phyloP scores from a whole-genome alignment of 2,329 filamentous ascomycete genomes.

The Colletotrichum cereale region DNA sequence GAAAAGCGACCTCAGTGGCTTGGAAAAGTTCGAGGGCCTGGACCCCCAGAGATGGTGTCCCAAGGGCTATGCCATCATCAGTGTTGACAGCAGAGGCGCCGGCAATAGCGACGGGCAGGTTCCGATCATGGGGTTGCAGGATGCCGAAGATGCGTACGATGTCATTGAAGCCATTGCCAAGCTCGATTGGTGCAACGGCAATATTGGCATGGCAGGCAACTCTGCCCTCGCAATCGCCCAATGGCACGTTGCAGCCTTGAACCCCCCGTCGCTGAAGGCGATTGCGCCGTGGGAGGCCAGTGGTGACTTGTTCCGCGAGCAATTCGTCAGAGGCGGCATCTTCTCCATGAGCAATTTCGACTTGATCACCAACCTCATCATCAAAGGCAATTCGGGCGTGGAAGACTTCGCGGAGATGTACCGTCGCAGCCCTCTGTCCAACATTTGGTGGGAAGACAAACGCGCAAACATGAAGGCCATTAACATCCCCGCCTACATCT shows the following conservation, averaged over 20 bases:
- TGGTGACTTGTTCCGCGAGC: slow-evolving; percentile 60
- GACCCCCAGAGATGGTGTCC: slow-evolving; percentile 47
- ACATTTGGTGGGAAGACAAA: slow-evolving; percentile 55
- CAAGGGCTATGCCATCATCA: slow-evolving; percentile 51
- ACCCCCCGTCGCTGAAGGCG: slow-evolving; percentile 42
- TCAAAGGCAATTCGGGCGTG: slow-evolving; percentile 50
- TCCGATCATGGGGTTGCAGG: slow-evolving; percentile 47
- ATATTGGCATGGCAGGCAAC: slow-evolving; percentile 49
- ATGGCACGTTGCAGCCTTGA: slow-evolving; percentile 43
- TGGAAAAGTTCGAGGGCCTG: slow-evolving; percentile 46
- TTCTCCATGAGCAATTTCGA: slow-evolving; percentile 57
- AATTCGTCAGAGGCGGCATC: slow-evolving; percentile 57
- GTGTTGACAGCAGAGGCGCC: slow-evolving; percentile 50
- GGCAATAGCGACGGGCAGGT: slow-evolving; percentile 45
- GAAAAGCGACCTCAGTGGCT: slow-evolving; percentile 41
- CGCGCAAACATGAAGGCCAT: slow-evolving; percentile 51
- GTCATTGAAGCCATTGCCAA: slow-evolving; percentile 47
- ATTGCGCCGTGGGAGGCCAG: slow-evolving; percentile 57
- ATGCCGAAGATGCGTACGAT: slow-evolving; percentile 47
- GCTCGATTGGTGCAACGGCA: slow-evolving; percentile 49
- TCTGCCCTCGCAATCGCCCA: slow-evolving; percentile 46
- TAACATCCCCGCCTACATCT: slow-evolving; percentile 51
- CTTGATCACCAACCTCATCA: slow-evolving; percentile 53
- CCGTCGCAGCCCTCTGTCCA: slow-evolving; percentile 49
- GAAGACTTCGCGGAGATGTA: slow-evolving; percentile 59